phyloP scores from a whole-genome alignment of 768 basidiomycete species.

The Auricularia cornea region DNA sequence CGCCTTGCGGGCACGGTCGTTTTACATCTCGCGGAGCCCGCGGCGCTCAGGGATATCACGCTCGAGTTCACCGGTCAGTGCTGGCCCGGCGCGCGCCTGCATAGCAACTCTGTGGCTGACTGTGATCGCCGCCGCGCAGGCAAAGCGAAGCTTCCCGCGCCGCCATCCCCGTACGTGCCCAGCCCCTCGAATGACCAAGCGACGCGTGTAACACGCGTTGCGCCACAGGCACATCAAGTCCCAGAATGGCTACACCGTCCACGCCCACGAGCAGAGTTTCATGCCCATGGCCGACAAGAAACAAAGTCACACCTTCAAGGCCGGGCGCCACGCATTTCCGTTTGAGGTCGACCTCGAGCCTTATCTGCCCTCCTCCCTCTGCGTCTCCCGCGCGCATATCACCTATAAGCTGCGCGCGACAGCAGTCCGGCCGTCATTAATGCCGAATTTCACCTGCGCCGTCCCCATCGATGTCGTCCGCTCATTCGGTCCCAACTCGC shows the following conservation, averaged over 20 bases:
- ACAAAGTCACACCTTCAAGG: conserved; percentile 83
- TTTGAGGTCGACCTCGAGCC: conserved; percentile 85
- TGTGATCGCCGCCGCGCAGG: neutral
- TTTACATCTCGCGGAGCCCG: conserved; percentile 72
- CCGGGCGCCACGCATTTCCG: conserved; percentile 89
- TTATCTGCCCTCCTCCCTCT: conserved; percentile 70
- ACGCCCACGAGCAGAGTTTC: conserved; percentile 88
- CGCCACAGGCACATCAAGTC: neutral
- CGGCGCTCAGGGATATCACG: conserved; percentile 74
- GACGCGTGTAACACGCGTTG: neutral
- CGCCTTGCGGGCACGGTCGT: conserved; percentile 74
- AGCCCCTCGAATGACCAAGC: neutral
- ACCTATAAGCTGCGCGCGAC: conserved; percentile 86
- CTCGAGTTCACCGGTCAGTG: conserved; percentile 75
- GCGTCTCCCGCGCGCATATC: conserved; percentile 33
- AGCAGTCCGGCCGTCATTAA: conserved; percentile 67
- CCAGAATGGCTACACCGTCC: conserved; percentile 41
- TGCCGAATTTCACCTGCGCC: conserved; percentile 54
- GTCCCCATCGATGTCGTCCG: conserved; percentile 61
- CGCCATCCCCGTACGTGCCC: neutral
- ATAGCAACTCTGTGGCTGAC: neutral
- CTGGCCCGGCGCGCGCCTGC: neutral
- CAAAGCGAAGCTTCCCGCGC: neutral
- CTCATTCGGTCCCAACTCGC: conserved; percentile 67
- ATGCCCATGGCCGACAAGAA: conserved; percentile 66